phyloP scores from a whole-genome alignment of 495 filamentous ascomycete species.

The Apiosordaria backusii region DNA sequence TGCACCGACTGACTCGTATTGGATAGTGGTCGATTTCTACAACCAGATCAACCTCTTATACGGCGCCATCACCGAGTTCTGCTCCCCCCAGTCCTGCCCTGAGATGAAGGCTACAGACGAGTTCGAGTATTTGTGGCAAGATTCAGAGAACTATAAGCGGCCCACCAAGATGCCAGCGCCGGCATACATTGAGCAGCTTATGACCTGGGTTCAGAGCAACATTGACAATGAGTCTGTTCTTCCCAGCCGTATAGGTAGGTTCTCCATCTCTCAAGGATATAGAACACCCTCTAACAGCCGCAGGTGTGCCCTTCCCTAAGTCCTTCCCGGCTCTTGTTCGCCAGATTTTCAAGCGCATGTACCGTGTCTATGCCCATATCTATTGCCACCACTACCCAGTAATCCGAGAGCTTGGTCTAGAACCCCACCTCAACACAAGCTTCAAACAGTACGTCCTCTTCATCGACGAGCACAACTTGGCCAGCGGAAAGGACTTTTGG shows the following conservation, averaged over 20 bases:
- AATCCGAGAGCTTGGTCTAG: conserved; percentile 87
- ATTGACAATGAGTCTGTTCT: conserved; percentile 96
- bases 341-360: conserved; percentile 97
- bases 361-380: conserved; percentile 97
- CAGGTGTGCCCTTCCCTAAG: conserved; percentile 93
- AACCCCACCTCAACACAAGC: conserved; percentile 96
- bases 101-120: conserved; percentile 99
- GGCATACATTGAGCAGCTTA: conserved; percentile 94
- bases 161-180: conserved; percentile 98
- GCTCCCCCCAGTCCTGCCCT: conserved; percentile 91
- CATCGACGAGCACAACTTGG: conserved; percentile 86
- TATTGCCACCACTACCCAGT: conserved; percentile 99
- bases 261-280: not conserved
- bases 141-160: conserved; percentile 84
- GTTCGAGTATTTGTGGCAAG: conserved; percentile 99
- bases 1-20: conserved; percentile 13
- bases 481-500: conserved; percentile 94
- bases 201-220: conserved; percentile 93
- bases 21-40: conserved; percentile 95
- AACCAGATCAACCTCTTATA: conserved; percentile 99
- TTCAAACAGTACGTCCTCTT: conserved; percentile 99
- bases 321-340: conserved; percentile 80
- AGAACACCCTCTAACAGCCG: not conserved
- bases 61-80: conserved; percentile 98
- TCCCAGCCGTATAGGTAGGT: conserved; percentile 79